Evolutionary conservation across 495 filamentous ascomycete genomes (phyloP).

Genomic region (Hyaloscypha finlandica): DNA sequence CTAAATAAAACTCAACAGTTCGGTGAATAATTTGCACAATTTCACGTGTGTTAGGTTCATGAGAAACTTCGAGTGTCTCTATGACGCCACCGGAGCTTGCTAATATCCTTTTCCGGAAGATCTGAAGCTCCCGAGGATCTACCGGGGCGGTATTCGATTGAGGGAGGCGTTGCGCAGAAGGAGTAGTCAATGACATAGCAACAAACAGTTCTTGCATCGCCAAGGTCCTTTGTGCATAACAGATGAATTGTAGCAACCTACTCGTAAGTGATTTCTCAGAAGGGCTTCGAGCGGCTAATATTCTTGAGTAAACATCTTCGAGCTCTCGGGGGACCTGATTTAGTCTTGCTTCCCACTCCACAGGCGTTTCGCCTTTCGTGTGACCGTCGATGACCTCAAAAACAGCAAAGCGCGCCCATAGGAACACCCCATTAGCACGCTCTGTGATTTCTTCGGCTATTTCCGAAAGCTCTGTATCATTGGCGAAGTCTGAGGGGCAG

Average conservation of each 20-base stretch:
- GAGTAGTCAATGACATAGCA: constrained; percentile 3
- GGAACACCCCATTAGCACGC: neutral
- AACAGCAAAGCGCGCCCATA: constrained; percentile 2
- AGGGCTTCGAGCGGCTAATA: neutral
- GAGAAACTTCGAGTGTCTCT: neutral
- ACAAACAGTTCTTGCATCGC: neutral
- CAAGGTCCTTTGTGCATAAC: neutral
- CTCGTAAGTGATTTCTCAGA: constrained; percentile 1
- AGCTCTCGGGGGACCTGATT: constrained; percentile 2
- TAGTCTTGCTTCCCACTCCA: neutral
- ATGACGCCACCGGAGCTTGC: neutral
- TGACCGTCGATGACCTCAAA: constrained; percentile 1
- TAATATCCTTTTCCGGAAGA: constrained; percentile 3
- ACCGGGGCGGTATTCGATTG: neutral
- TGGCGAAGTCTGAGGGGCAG: neutral
- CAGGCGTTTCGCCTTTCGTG: neutral
- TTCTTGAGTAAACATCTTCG: constrained; percentile 1
- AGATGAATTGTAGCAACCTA: constrained; percentile 1
- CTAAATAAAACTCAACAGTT: constrained; percentile 1
- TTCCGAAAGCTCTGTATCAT: neutral
- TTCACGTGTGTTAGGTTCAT: neutral
- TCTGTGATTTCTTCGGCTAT: constrained; percentile 3
- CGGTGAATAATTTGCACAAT: constrained; percentile 1
- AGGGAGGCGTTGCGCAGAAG: neutral
- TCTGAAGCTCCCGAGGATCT: neutral